Conservation (phyloP, 305 asterid species). For the Striga hermonthica region DNA sequence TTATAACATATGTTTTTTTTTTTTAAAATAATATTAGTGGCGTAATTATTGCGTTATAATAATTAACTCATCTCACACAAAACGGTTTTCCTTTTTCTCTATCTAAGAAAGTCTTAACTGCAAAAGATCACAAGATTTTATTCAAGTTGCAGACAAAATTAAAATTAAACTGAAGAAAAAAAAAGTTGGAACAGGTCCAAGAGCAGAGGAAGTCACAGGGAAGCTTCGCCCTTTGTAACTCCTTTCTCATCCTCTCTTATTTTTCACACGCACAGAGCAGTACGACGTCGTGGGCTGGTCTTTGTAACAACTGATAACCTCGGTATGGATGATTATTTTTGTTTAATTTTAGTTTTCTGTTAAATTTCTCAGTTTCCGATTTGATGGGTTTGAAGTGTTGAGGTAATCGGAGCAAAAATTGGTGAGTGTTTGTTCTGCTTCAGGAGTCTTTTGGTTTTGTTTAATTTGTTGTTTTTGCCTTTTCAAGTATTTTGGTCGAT, state of each 20-base stretch:
- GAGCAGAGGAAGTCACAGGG: conserved; percentile 34
- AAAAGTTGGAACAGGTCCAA: background rate
- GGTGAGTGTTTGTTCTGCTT: conserved; percentile 30
- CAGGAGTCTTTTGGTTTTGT: background rate
- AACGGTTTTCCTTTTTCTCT: too few relatives aligned
- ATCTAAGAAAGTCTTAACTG: conserved; percentile 15
- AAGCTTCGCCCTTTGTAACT: conserved; percentile 33
- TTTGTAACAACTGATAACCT: conserved; percentile 31
- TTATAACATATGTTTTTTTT: too few relatives aligned
- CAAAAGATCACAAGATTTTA: conserved; percentile 29
- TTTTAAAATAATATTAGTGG: too few relatives aligned
- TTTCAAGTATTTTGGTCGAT: conserved; percentile 14
- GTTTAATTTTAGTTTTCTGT: background rate
- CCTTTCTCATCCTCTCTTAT: conserved; percentile 18
- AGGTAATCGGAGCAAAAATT: conserved; percentile 16
- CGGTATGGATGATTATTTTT: conserved; percentile 27
- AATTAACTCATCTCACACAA: too few relatives aligned
- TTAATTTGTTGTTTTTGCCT: background rate
- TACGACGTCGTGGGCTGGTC: conserved; percentile 29
- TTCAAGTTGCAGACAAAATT: conserved; percentile 23
- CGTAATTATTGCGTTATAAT: too few relatives aligned
- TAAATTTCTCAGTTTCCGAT: background rate
- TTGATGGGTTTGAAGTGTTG: conserved; percentile 24
- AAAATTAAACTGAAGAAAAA: conserved; percentile 8
- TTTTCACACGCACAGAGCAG: conserved; percentile 19